Evolutionary conservation across 2,329 filamentous ascomycete genomes (phyloP), one percentile per base, ranked within the genome.

Genomic region (Sporothrix curviconia): DNA sequence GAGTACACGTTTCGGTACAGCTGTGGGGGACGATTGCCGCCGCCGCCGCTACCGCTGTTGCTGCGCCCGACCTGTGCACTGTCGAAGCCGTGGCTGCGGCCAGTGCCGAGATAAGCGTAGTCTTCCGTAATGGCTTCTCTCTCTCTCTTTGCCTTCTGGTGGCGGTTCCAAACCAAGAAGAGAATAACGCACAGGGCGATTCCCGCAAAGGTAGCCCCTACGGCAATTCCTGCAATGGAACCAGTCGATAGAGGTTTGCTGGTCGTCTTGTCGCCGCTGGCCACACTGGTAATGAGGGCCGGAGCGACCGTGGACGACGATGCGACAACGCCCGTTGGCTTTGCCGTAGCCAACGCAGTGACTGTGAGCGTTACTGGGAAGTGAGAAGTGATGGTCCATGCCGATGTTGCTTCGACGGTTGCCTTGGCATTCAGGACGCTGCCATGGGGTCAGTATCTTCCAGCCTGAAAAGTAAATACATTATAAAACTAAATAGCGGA

Each of bases 21-120:
- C 15, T 19, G 53, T n/a, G 34, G 37, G 25, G 49, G 50, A n/a
- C 4, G 9, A 6, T 46, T 36, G 17, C 24, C 22, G 12, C 15
- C n/a, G 36, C 34, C 42, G 17, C 37, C 24, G 12, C 19, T 19
- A 19, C 42, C 42, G 25, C 37, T 54, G 25, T 39, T 43, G 51
- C 36, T 34, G n/a, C n/a, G n/a, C 11, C 24, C 37, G 25, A 15
- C 34, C n/a, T 17, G 25, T 9, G 37, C 32, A 2, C 50, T 50
- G 2, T 36, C 24, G 11, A 47, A 37, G 19, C 54, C 43, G 52
- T 59, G 57, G 40, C 66, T 62, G 3, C 61, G 34, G 37, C 73
- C 74, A 7, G 40, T 3, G 62, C 71, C 72, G 63, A 73, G 75
- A 65, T 72, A 76, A 15, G 65, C 58, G 59, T 77, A 75, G 11